These are phyloP conservation scores for Pelargonium citronellum DNA, from an alignment of 441 rosid genomes.

Conservation along the genomic window DNA sequence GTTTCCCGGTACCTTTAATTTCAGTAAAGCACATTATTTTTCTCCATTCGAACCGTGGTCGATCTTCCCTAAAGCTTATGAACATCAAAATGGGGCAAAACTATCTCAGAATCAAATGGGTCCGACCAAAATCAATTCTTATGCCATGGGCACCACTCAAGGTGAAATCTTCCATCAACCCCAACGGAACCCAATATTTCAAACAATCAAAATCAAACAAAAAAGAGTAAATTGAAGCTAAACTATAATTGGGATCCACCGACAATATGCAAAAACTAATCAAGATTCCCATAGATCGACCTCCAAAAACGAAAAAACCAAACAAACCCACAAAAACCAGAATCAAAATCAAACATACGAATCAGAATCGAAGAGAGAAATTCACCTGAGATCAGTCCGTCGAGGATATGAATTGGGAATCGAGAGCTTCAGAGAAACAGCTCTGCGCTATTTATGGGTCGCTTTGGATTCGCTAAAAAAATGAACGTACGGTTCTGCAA, in stretches of 20 bases:
- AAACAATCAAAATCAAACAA: not conserved
- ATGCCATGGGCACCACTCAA: not conserved
- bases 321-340: not conserved
- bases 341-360: not conserved
- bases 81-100: not conserved
- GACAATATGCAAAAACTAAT: not conserved
- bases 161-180: not conserved
- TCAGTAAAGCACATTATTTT: not conserved
- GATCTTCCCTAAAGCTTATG: not conserved
- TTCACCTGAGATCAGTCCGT: not conserved
- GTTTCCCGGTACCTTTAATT: not conserved
- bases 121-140: not conserved
- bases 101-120: not conserved
- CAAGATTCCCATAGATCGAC: constrained; percentile 3
- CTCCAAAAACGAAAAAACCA: not conserved
- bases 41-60: not conserved
- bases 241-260: not conserved
- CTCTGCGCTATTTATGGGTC: not conserved
- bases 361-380: not conserved
- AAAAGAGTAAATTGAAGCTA: not conserved
- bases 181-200: not conserved
- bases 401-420: not conserved
- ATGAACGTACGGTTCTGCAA: constrained; percentile 1
- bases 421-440: not conserved
- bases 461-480: not conserved